Base-by-base conservation (phyloP, 495 filamentous ascomycete species). In the Alectoria sarmentosa region DNA sequence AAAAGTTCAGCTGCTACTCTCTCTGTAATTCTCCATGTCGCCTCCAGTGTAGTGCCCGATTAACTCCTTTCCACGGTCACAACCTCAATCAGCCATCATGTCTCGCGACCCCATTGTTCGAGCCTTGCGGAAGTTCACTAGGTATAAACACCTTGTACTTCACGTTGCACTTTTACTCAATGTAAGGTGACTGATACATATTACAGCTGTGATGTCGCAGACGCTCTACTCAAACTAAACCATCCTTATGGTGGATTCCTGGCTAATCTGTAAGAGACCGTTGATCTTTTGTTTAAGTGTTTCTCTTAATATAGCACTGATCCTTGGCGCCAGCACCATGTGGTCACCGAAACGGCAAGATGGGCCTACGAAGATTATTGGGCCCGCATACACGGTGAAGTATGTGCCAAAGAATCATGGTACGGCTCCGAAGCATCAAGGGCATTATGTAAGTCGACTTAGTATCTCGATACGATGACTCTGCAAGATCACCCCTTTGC, bases 331-430 rank as follows among this genome's bases (percentile, higher is more conserved):
- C 44, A 61, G 48, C 39, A 82, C 76, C 52, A 79, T 86, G 78
- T 86, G 79, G 76, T 84, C 82, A 36, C 83, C 83, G 1, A 71
- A 74, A 30, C 73, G 77, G 37, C 79, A 81, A 74, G 76, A 78
- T 30, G 78, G 80, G 10, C 65, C 68, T 4, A 79, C 80, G 58
- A 84, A 83, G 69, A 81, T 85, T 23, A 74, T 85, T 42, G 84
- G 83, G 1, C 83, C 80, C 13, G 83, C 81, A 21, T 84, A 84
- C 59, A 85, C 82, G 1, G 83, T 86, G 21, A 76, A 80, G 66
- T 83, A 82, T 56, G 80, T 79, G 13, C 76, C 73, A 0, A 72
- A 78, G 38, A 71, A 73, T 30, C 77, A 83, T 58, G 73, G 73
- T 19, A 63, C 62, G 17, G 69, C 69, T 44, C 78, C 80, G 0